Percentiles rank a stretch among this genome's conserved stretches.
Conservation (phyloP, 495 filamentous ascomycete genomes). For the Cercophora scortea region DNA sequence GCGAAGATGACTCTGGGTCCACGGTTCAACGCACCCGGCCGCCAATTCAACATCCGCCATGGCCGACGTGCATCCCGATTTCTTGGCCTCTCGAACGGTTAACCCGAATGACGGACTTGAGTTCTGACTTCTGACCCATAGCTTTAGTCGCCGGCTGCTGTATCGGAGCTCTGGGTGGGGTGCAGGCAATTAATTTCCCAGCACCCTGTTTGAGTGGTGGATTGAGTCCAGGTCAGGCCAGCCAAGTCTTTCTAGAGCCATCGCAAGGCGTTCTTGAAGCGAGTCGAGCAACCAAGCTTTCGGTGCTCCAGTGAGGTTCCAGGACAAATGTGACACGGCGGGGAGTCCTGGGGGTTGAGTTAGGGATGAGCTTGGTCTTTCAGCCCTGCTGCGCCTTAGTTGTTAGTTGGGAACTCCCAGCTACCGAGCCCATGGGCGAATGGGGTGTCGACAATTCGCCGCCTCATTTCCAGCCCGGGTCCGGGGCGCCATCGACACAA, state of each 20-base stretch:
- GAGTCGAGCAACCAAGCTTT: neutral
- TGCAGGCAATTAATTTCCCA: no score
- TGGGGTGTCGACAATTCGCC: neutral
- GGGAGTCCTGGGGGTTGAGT: no score
- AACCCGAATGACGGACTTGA: no score
- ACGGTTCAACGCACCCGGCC: neutral
- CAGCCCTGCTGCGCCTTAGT: slow-evolving; percentile 17
- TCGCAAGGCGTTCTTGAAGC: slow-evolving; percentile 1
- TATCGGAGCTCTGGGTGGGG: no score
- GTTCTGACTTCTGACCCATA: no score
- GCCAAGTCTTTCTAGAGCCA: neutral
- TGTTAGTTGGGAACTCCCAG: slow-evolving; percentile 4
- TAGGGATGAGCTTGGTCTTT: neutral
- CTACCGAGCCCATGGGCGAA: slow-evolving; percentile 4
- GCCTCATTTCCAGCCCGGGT: slow-evolving; percentile 3
- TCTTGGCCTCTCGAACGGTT: no score
- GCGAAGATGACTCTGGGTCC: neutral
- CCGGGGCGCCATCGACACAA: slow-evolving; percentile 6
- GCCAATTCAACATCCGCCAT: neutral
- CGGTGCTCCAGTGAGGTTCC: no score
- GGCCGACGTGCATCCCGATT: neutral
- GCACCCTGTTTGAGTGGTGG: no score
- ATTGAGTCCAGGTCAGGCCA: neutral
- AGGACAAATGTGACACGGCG: no score
- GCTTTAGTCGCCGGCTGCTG: no score